Evolutionary conservation across 140 eudicot genomes (phyloP).

Genomic region (Senecio squalidus): DNA sequence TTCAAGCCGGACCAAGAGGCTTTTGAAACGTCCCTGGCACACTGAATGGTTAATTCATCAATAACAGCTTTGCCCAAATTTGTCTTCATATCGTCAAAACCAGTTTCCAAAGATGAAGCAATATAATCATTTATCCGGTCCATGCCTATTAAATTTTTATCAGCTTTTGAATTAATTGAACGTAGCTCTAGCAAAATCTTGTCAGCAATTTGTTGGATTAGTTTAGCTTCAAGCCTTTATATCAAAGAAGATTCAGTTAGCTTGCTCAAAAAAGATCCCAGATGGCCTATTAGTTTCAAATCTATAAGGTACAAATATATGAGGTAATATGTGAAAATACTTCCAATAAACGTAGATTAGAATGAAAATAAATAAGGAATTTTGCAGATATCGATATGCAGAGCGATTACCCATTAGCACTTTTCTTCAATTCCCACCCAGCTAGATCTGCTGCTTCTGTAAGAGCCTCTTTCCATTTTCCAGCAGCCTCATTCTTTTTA

Average conservation of each 20-base stretch:
- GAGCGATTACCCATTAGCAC: not conserved
- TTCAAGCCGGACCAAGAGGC: constrained; percentile 4
- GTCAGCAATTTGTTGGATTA: constrained; percentile 11
- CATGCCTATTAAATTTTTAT: constrained; percentile 23
- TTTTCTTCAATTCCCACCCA: not conserved
- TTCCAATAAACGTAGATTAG: too few species aligned
- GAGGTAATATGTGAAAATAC: not conserved
- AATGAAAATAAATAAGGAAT: too few species aligned
- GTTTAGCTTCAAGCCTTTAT: constrained; percentile 16
- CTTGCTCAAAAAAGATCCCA: not conserved
- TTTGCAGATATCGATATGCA: too few species aligned
- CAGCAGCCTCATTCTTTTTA: not conserved
- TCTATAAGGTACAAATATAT: not conserved
- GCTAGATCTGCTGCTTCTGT: not conserved
- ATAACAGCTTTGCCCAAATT: constrained; percentile 19
- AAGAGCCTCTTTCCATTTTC: not conserved
- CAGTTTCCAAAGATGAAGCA: not conserved
- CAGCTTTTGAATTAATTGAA: not conserved
- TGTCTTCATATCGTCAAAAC: constrained; percentile 11
- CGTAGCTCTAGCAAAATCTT: constrained; percentile 1
- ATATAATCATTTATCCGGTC: not conserved
- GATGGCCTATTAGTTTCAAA: not conserved
- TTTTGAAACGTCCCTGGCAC: constrained; percentile 8
- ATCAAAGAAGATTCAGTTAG: not conserved
- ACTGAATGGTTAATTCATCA: not conserved